Base-by-base conservation (phyloP, 805 yeast species). In the Ogataea parapolymorpha region DNA sequence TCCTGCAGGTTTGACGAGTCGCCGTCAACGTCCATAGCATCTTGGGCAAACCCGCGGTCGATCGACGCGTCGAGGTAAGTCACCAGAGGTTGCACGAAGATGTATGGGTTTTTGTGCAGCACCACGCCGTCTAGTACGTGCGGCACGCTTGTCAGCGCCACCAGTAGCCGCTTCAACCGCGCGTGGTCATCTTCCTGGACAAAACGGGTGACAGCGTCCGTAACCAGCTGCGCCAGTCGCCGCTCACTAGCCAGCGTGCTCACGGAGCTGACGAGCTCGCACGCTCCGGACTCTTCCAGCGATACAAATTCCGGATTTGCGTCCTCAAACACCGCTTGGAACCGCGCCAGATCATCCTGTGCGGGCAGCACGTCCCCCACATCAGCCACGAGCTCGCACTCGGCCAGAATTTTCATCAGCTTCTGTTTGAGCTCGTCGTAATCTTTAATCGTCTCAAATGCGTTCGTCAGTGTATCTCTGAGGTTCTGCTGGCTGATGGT, bases 1-100 rank as follows among this genome's bases (percentile, higher is more conserved):
- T 84, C 93, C 57, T 82, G 88, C 46, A 51, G 49, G 41, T 61
- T 62, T 2, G 63, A 87, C 53, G 82, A 82, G 24, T 84, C 80
- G 51, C 79, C 82, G 6, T 70, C 52, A 29, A 57, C 25, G 34
- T 57, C 63, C 30, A 54, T 41, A 18, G 51, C 45, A 11, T 45
- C 51, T 7, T 37, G 49, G n/a, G 28, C 37, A 8, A 56, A 54
- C 5, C 46, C 44, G n/a, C 46, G 42, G 9, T 41, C 46, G 15
- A 54, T 37, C 12, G 71, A 63, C 4, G 55, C 51, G 52, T 83
- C 89, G 13, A 84, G 55, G 44, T 73, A 76, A 11, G 64, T 70
- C 39, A 81, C 59, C 40, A 80, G 50, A 25, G 79, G 72, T 35
- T 55, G 51, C 39, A 76, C 36, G 34, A 77, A 41, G 4, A 58